These are phyloP conservation scores for Beta corolliflora DNA, from an alignment of 179 eudicot species.

Conservation along the genomic window DNA sequence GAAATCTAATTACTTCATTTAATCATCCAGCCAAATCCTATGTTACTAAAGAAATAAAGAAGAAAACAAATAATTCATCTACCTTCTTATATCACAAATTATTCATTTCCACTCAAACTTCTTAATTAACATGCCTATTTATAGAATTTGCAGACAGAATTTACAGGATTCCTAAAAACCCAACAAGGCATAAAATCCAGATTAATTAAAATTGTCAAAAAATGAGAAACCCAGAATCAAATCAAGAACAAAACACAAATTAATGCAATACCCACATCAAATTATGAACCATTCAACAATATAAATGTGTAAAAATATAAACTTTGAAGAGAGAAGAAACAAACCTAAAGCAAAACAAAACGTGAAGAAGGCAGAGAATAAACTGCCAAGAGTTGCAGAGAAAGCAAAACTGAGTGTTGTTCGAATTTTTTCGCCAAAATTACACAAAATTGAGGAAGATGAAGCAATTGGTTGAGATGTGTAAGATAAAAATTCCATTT, in stretches of 20 bases:
- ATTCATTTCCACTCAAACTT: no score
- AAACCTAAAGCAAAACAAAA: slow-evolving; percentile 91
- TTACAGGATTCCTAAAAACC: not conserved
- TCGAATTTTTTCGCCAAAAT: slow-evolving; percentile 59
- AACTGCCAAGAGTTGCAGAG: slow-evolving; percentile 67
- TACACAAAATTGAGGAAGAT: slow-evolving; percentile 43
- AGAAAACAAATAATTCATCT: not conserved
- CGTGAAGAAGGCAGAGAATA: slow-evolving; percentile 87
- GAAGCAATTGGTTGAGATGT: slow-evolving; percentile 54
- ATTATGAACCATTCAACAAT: slow-evolving; percentile 2
- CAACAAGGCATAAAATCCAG: not conserved
- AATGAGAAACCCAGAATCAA: not conserved
- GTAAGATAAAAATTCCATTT: slow-evolving; percentile 53
- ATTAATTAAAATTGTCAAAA: slow-evolving; percentile 9
- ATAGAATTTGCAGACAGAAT: not conserved
- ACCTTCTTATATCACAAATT: not conserved
- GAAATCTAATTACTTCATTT: not conserved
- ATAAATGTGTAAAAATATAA: not conserved
- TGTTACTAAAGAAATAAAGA: no score
- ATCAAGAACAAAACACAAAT: slow-evolving; percentile 6
- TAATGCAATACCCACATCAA: slow-evolving; percentile 31
- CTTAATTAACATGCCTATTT: no score
- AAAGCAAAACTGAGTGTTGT: slow-evolving; percentile 58
- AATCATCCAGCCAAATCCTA: not conserved
- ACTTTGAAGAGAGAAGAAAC: slow-evolving; percentile 23